Conservation (phyloP, 176 grass and related monocot genomes). For the Otatea glauca region DNA sequence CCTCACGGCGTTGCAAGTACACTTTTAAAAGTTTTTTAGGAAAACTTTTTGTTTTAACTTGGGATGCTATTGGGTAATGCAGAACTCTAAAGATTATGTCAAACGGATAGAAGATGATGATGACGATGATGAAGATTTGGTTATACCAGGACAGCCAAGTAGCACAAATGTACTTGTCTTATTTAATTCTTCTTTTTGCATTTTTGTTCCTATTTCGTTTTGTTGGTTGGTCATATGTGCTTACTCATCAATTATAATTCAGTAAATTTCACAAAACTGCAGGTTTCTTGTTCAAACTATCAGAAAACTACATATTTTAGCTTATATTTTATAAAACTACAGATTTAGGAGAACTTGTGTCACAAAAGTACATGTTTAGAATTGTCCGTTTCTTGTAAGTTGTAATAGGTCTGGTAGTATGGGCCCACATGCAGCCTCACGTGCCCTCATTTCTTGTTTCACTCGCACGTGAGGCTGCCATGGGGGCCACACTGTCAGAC, state of each 20-base stretch:
- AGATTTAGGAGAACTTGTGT: too few relatives aligned
- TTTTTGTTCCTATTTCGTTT: slow-evolving; percentile 12
- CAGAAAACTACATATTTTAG: too few relatives aligned
- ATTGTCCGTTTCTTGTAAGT: too few relatives aligned
- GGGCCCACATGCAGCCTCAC: too few relatives aligned
- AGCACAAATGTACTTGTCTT: slow-evolving; percentile 50
- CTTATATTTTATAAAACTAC: too few relatives aligned
- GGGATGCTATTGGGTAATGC: slow-evolving; percentile 27
- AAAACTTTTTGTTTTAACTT: slow-evolving; percentile 6
- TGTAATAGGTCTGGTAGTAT: too few relatives aligned
- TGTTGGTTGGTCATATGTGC: neutral
- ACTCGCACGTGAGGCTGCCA: too few relatives aligned
- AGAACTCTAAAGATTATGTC: slow-evolving; percentile 91
- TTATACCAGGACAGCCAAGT: slow-evolving; percentile 36
- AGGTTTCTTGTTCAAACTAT: too few relatives aligned
- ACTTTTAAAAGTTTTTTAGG: neutral
- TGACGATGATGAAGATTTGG: slow-evolving; percentile 53
- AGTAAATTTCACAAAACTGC: too few relatives aligned
- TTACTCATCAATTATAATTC: neutral
- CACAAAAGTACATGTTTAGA: too few relatives aligned
- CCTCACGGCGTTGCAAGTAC: neutral
- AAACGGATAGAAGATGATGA: slow-evolving; percentile 73
- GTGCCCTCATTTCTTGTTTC: too few relatives aligned
- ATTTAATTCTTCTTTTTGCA: neutral
- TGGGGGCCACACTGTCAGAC: too few relatives aligned